A percentile compares a stretch with the other conserved stretches of the same genome.
Conservation (phyloP, 2,329 filamentous ascomycete species). For the Pseudopyrenochaeta lycopersici region DNA sequence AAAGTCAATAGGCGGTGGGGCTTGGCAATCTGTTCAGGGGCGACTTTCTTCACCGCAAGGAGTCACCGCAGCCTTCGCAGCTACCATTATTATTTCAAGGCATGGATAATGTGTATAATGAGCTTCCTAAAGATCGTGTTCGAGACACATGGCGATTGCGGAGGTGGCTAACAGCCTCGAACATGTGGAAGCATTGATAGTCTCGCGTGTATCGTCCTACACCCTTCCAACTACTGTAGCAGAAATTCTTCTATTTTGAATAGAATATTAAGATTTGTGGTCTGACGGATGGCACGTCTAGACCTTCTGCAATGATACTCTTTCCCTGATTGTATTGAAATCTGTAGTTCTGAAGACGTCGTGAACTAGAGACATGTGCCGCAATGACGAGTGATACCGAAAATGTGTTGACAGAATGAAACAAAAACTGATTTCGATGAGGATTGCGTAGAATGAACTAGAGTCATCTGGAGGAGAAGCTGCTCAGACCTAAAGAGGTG, state of each 20-base stretch:
- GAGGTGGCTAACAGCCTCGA: constrained; percentile 1
- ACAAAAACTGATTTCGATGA: too few species aligned
- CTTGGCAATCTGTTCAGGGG: constrained; percentile 24
- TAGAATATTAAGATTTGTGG: too few species aligned
- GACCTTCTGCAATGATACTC: not conserved
- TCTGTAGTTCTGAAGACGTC: too few species aligned
- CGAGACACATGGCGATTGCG: not conserved
- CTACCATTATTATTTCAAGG: not conserved
- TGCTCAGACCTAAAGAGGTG: too few species aligned
- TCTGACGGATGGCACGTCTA: not conserved
- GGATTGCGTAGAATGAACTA: too few species aligned
- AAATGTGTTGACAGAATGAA: too few species aligned
- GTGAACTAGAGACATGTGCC: not conserved
- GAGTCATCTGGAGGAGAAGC: too few species aligned
- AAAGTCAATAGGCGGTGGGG: constrained; percentile 27
- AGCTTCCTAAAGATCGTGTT: not conserved
- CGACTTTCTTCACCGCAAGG: not conserved
- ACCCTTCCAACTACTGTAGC: not conserved
- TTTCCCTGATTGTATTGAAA: too few species aligned
- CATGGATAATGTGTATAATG: not conserved
- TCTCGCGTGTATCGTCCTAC: not conserved
- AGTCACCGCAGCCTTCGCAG: not conserved
- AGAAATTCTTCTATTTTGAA: not conserved
- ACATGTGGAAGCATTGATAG: not conserved
- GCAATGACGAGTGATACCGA: too few species aligned